phyloP scores from a whole-genome alignment of 2,329 filamentous ascomycete genomes.

The Chlorencoelia australis region DNA sequence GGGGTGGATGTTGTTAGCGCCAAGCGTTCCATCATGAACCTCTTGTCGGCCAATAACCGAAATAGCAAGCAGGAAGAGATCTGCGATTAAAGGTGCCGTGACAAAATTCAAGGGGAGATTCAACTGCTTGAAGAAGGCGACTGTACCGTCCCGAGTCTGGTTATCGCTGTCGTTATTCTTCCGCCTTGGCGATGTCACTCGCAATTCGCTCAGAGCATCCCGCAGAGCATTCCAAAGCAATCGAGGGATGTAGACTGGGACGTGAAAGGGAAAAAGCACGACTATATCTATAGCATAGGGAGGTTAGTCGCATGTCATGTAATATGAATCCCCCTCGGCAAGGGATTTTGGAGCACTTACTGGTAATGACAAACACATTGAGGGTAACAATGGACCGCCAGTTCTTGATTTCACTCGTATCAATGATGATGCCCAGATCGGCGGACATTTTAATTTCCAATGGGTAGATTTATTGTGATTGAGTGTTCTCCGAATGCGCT shows the following conservation, averaged over 20 bases:
- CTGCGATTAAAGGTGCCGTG: conserved; percentile 60
- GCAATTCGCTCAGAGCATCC: conserved; percentile 33
- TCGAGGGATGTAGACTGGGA: conserved; percentile 51
- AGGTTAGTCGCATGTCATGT: no score
- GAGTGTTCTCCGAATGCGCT: no score
- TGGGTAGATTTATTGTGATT: no score
- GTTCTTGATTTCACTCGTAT: conserved; percentile 46
- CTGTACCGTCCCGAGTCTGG: conserved; percentile 23
- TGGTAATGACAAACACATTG: conserved; percentile 58
- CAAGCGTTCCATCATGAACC: conserved; percentile 58
- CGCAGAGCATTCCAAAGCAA: conserved; percentile 35
- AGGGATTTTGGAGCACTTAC: conserved; percentile 37
- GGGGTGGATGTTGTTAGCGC: conserved; percentile 54
- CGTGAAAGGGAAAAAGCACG: conserved; percentile 58
- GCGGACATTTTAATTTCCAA: no score
- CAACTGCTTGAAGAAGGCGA: conserved; percentile 37
- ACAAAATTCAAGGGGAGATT: conserved; percentile 59
- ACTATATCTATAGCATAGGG: conserved; percentile 48
- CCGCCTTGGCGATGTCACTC: conserved; percentile 41
- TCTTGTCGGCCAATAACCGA: conserved; percentile 55
- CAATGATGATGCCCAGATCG: no score
- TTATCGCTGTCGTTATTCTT: conserved; percentile 17
- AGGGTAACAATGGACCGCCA: conserved; percentile 65
- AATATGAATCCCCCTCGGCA: background rate
- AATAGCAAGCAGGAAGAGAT: conserved; percentile 62